Evolutionary conservation across 495 filamentous ascomycete species (phyloP).

Genomic region (Penicillium manginii): DNA sequence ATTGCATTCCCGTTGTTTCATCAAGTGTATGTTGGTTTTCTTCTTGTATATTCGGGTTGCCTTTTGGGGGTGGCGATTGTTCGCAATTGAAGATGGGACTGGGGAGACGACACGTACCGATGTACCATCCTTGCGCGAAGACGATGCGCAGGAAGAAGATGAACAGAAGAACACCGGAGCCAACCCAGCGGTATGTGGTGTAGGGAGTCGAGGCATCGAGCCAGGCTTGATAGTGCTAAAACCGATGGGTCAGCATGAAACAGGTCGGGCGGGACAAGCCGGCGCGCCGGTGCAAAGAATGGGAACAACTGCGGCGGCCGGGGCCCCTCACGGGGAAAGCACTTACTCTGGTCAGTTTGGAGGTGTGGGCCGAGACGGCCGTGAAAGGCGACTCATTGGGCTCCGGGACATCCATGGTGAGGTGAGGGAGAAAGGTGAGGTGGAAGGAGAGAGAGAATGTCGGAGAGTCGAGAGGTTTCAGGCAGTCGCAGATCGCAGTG

Average conservation of each 20-base stretch:
- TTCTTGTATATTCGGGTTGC: no score
- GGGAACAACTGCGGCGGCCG: slow-evolving; percentile 11
- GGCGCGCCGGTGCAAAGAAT: slow-evolving; percentile 5
- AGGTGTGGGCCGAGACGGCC: slow-evolving; percentile 83
- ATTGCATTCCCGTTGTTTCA: no score
- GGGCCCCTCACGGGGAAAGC: slow-evolving; percentile 18
- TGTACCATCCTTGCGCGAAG: slow-evolving; percentile 96
- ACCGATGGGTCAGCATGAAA: slow-evolving; percentile 18
- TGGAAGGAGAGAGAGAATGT: slow-evolving; percentile 13
- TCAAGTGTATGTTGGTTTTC: no score
- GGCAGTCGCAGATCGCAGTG: slow-evolving; percentile 27
- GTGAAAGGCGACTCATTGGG: slow-evolving; percentile 82
- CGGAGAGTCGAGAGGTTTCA: slow-evolving; percentile 18
- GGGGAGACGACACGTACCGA: slow-evolving; percentile 63
- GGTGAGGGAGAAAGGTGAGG: slow-evolving; percentile 8
- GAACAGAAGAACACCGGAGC: slow-evolving; percentile 72
- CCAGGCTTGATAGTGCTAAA: slow-evolving; percentile 90
- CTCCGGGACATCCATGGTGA: slow-evolving; percentile 76
- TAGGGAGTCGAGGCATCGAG: slow-evolving; percentile 92
- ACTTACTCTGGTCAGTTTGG: slow-evolving; percentile 68
- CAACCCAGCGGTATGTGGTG: slow-evolving; percentile 84
- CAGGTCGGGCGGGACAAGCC: slow-evolving; percentile 4
- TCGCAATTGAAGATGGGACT: not conserved
- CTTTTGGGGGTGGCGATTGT: not conserved
- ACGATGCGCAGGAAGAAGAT: slow-evolving; percentile 89